Percentiles rank a stretch among this genome's conserved stretches.
Conservation (phyloP, 2,329 filamentous ascomycete genomes). For the Sordariomycetes sp. region DNA sequence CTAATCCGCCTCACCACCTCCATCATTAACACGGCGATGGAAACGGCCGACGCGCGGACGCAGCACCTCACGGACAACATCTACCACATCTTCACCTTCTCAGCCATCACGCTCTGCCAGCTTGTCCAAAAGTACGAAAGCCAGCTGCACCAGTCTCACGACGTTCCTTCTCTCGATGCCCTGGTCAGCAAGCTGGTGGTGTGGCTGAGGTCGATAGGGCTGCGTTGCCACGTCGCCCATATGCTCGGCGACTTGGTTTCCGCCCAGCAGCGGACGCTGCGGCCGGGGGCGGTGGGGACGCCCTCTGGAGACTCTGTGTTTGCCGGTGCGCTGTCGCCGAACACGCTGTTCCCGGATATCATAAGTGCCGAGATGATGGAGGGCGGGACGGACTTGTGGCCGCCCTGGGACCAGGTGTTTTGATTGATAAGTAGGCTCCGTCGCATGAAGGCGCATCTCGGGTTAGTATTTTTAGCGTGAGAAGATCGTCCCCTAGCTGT, state of each 20-base stretch:
- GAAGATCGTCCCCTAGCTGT: too few relatives aligned
- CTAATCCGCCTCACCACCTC: slow-evolving; percentile 12
- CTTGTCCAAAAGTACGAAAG: slow-evolving; percentile 13
- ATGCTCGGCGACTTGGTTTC: slow-evolving; percentile 12
- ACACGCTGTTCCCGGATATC: background rate
- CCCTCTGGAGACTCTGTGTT: background rate
- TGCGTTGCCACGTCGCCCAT: slow-evolving; percentile 14
- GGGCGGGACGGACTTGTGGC: background rate
- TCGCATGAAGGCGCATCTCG: too few relatives aligned
- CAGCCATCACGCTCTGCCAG: slow-evolving; percentile 13
- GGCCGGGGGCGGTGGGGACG: background rate
- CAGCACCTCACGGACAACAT: slow-evolving; percentile 18
- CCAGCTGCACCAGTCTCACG: slow-evolving; percentile 8
- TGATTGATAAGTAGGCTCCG: background rate
- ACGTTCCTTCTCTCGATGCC: slow-evolving; percentile 9
- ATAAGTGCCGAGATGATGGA: background rate
- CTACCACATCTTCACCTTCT: slow-evolving; percentile 16
- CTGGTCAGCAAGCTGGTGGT: slow-evolving; percentile 10
- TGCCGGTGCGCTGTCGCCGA: background rate
- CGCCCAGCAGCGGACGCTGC: background rate
- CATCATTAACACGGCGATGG: slow-evolving; percentile 17
- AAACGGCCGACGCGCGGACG: slow-evolving; percentile 16
- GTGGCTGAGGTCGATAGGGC: slow-evolving; percentile 14
- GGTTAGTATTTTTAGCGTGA: too few relatives aligned
- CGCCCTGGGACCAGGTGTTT: background rate